Percentiles rank a stretch among this genome's conserved stretches.
Evolutionary conservation across 129 eudicot species (phyloP).

Genomic region (Gnaphalium uliginosum): DNA sequence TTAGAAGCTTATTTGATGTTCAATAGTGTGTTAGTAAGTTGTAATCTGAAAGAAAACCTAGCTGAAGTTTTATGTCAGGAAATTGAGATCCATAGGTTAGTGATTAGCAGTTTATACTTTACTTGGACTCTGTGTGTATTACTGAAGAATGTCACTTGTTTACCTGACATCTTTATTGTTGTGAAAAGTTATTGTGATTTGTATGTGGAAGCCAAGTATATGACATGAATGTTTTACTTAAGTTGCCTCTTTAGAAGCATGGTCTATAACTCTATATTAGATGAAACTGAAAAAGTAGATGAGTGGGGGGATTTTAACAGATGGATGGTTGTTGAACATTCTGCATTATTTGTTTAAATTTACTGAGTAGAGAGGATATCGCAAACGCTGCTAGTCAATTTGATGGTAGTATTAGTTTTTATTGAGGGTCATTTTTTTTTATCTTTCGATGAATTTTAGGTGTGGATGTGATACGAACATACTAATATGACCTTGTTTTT

Average conservation of each 20-base stretch:
- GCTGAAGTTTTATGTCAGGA: conserved; percentile 8
- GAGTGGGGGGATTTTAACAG: background rate
- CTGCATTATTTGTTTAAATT: conserved; percentile 13
- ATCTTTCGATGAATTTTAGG: conserved; percentile 12
- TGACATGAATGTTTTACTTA: background rate
- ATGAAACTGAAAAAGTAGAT: conserved; percentile 4
- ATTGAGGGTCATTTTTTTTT: background rate
- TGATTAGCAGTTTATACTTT: background rate
- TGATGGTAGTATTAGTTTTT: background rate
- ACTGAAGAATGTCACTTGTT: conserved; percentile 3
- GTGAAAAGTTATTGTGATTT: conserved; percentile 10
- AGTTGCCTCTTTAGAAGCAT: conserved; percentile 3
- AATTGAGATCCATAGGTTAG: conserved; percentile 23
- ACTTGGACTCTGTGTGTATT: background rate
- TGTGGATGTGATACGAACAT: conserved; percentile 12
- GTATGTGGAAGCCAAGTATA: background rate
- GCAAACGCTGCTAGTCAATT: conserved; percentile 1
- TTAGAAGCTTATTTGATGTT: conserved; percentile 2
- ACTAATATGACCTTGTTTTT: conserved; percentile 8
- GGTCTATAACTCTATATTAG: conserved; percentile 3
- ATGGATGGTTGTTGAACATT: conserved; percentile 1
- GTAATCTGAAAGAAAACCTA: background rate
- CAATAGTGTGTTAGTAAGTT: background rate
- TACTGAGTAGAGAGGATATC: background rate
- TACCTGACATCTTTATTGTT: background rate